phyloP scores from a whole-genome alignment of 352 stramenopile genomes.

The Blastocystis sp. region DNA sequence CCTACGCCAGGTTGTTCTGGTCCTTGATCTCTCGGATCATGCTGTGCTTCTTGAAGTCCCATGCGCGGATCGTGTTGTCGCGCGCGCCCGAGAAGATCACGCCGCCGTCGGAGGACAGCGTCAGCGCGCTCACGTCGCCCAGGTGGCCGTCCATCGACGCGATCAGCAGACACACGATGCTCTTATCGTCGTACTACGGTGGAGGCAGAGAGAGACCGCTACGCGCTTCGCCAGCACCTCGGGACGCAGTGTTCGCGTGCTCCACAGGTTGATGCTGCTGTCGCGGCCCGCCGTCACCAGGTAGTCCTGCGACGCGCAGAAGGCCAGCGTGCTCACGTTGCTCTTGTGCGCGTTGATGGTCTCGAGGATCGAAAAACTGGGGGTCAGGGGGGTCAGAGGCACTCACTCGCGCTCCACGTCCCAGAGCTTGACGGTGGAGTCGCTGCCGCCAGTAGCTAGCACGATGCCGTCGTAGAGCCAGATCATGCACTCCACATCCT shows the following conservation, averaged over 20 bases:
- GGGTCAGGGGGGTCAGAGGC: too few species aligned
- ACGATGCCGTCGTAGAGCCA: slow-evolving; percentile 64
- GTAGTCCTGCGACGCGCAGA: slow-evolving; percentile 22
- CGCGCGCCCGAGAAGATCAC: too few species aligned
- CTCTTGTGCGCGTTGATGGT: slow-evolving; percentile 48
- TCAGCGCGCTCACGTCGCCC: slow-evolving; percentile 49
- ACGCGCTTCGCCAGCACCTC: slow-evolving; percentile 52
- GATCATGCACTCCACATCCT: slow-evolving; percentile 36
- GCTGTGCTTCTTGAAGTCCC: slow-evolving; percentile 37
- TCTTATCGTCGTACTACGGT: slow-evolving; percentile 16
- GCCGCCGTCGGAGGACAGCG: too few species aligned
- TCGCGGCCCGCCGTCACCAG: too few species aligned
- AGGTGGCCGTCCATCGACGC: slow-evolving; percentile 62
- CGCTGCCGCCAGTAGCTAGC: too few species aligned
- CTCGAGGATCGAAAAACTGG: slow-evolving; percentile 21
- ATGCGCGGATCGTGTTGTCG: slow-evolving; percentile 66
- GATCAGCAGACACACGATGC: slow-evolving; percentile 51
- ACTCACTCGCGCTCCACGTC: background rate
- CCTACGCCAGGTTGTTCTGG: slow-evolving; percentile 45
- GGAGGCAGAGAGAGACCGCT: background rate
- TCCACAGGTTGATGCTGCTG: slow-evolving; percentile 50
- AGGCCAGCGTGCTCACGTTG: slow-evolving; percentile 47
- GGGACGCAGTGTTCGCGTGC: slow-evolving; percentile 17
- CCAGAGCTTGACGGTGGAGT: too few species aligned
- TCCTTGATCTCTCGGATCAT: slow-evolving; percentile 67